Evolutionary conservation across 371 early-diverging fungal species (phyloP), one percentile per base, ranked within the genome.

Genomic region (Mucor velutinosus): DNA sequence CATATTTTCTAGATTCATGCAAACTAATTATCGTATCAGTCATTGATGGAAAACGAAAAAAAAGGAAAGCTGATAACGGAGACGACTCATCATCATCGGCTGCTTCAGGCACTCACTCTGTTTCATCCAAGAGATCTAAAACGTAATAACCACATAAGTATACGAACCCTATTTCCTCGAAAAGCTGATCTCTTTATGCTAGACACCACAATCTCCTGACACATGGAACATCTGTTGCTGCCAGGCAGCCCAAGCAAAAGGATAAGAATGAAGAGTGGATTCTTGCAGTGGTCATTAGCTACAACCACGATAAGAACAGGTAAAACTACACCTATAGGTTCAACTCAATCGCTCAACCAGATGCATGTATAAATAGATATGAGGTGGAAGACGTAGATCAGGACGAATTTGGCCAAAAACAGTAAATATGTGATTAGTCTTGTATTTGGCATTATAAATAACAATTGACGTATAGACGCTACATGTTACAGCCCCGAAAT

Each of bases 251-350:
- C 30, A 85, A 83, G 51, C 86, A 85, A 66, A 88, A 89, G 58
- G 84, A 86, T 56, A 86, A 86, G 60, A 84, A 86, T 65, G 84
- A 93, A 76, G 91, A 91, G 65, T 93, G 93, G 93, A 92, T 93
- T 41, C 68, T 92, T 33, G 92, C 93, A 0, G 81, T 82, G 0
- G 90, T 92, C 4, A 72, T 90, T 14, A 74, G 76, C 37, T 93
- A 88, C 67, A 81, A 80, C 66, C 58, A 80, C 5, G 92, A 92
- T 17, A 87, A 86, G 67, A 87, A 89, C 72, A 86, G 77, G 89
- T 88, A 83, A 60, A 64, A 55, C 41, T 17, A 5, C 41, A 41
- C 41, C 17, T 41, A 41, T 41, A 41, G 41, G 4, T 17, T 17
- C 17, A 5, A 17, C 17, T 15, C 17, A 19, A 7, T 43, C 19